Base-by-base conservation (phyloP, 495 filamentous ascomycete genomes). In the Emericellopsis terricola region DNA sequence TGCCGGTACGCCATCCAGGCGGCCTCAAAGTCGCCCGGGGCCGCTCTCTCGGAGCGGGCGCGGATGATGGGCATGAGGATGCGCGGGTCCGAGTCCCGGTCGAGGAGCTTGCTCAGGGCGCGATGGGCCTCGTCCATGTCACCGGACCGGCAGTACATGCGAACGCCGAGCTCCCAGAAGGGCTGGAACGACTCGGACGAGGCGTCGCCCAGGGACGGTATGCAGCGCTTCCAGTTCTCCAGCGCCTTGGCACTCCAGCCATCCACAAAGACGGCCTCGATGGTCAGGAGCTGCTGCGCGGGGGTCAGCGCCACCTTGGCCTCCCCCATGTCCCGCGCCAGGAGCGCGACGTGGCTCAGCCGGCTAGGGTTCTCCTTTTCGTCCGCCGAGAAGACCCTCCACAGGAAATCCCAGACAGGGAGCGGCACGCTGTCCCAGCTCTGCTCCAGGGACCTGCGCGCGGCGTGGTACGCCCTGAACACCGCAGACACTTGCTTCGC, bases 111-210 rank as follows among this genome's bases (percentile, higher is more conserved):
- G 29, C 69, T 53, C 10, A 70, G 71, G 38, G 76, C 69, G 29
- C 71, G 56, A 33, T 75, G 60, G 9, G 80, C 79, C 39, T 69
- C 65, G 37, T 75, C 65, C 13, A 69, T 56, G 33, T 83, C 63
- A 4, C 64, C 70, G 15, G 54, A 55, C 4, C 66, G 57, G 21
- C 68, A 62, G 44, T 70, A 75, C 52, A 87, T 71, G 24, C 66
- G 67, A 14, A 81, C 64, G 7, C 81, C 81, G 15, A 83, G 64
- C 45, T 68, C 65, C 64, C 66, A 79, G 44, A 77, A 83, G 17
- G 59, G 52, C 43, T 64, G 59, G 15, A 54, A 61, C 2, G 53
- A 53, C 13, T 69, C 62, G 27, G 65, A 60, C 8, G 10, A 11
- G 18, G 59, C 59, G 14, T 65, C 50, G 8, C 65, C 68, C 18